phyloP scores from a whole-genome alignment of 2,329 filamentous ascomycete genomes.

The Trichoderma sp. region DNA sequence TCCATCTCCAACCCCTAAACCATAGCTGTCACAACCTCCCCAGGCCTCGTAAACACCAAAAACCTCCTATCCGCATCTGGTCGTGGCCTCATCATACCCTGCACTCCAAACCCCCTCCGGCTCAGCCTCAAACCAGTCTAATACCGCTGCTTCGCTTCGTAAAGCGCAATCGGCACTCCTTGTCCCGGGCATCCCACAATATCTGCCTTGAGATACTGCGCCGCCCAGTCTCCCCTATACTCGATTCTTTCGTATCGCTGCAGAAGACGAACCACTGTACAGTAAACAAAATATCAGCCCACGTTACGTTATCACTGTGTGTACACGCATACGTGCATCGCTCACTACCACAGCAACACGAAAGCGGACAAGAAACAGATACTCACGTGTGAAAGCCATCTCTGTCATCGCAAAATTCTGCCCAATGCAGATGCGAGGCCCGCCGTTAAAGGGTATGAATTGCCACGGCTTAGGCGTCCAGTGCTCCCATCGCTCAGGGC shows the following conservation, averaged over 20 bases:
- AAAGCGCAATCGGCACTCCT: constrained; percentile 41
- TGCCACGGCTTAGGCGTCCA: constrained; percentile 66
- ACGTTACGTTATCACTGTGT: too few species aligned
- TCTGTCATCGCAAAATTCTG: constrained; percentile 81
- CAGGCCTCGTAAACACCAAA: neutral
- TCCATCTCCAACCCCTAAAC: neutral
- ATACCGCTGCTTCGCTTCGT: constrained; percentile 25
- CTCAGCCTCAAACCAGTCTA: neutral
- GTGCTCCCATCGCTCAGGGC: constrained; percentile 63
- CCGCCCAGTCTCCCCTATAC: constrained; percentile 44
- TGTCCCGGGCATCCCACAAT: constrained; percentile 43
- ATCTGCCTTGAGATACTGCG: constrained; percentile 44
- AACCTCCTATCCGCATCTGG: neutral
- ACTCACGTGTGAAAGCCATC: constrained; percentile 42
- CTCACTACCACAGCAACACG: neutral
- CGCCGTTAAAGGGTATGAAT: constrained; percentile 73
- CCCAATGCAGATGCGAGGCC: constrained; percentile 70
- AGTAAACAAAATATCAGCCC: neutral
- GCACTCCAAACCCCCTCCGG: neutral
- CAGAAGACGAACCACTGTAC: constrained; percentile 47
- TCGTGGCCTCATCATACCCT: neutral
- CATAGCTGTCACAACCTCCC: neutral
- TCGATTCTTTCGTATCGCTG: constrained; percentile 58
- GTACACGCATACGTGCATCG: neutral
- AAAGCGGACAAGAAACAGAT: neutral